phyloP scores from a whole-genome alignment of 495 filamentous ascomycete species.

The Aspergillus cristatus region DNA sequence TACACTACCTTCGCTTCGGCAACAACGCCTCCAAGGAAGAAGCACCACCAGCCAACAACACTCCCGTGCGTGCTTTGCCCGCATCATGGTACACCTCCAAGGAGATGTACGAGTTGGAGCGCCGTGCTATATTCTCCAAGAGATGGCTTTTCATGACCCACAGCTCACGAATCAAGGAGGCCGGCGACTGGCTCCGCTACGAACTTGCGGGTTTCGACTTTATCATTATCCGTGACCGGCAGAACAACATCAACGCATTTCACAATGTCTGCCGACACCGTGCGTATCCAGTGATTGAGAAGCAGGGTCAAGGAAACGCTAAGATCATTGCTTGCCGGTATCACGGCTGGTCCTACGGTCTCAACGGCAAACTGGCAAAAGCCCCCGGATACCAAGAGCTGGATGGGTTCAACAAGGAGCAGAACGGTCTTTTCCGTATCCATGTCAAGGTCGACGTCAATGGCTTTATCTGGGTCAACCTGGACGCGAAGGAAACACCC shows the following conservation, averaged over 20 bases:
- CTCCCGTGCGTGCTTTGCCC: conserved; percentile 29
- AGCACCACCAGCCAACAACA: conserved; percentile 4
- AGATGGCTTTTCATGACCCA: conserved; percentile 45
- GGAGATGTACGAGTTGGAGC: conserved; percentile 43
- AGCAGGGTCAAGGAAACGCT: conserved; percentile 31
- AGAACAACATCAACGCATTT: conserved; percentile 41
- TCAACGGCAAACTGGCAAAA: conserved; percentile 49
- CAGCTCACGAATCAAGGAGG: conserved; percentile 31
- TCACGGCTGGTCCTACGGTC: conserved; percentile 40
- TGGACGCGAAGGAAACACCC: conserved; percentile 33
- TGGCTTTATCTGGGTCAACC: conserved; percentile 44
- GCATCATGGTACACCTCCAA: conserved; percentile 40
- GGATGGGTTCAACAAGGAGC: conserved; percentile 40
- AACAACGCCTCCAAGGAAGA: conserved; percentile 11
- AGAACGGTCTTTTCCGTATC: conserved; percentile 35
- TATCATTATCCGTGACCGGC: conserved; percentile 34
- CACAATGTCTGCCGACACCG: conserved; percentile 49
- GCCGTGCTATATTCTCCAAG: conserved; percentile 41
- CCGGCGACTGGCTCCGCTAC: conserved; percentile 40
- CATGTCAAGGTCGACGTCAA: conserved; percentile 42
- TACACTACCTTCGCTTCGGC: conserved; percentile 25
- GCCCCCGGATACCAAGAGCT: conserved; percentile 43
- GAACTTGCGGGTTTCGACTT: conserved; percentile 42
- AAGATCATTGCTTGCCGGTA: conserved; percentile 47
- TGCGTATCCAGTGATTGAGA: conserved; percentile 44